Evolutionary conservation across 1,139 yeast genomes (phyloP).

Genomic region (Blastobotrys niveus): DNA sequence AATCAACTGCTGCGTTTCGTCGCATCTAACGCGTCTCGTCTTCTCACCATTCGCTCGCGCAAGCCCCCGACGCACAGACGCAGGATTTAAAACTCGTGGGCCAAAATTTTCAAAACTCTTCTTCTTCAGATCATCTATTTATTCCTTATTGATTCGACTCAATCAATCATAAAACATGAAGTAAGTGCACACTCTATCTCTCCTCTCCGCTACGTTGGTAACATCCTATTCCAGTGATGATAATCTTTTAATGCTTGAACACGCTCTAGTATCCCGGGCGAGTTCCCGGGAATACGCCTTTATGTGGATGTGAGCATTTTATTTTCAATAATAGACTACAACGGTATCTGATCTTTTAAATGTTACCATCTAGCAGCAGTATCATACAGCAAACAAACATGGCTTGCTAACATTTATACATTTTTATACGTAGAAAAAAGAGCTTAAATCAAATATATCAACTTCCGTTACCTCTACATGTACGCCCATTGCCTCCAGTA

Average conservation of each 20-base stretch:
- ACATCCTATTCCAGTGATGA: conserved; percentile 15
- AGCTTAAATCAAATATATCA: conserved; percentile 38
- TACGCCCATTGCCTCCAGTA: conserved; percentile 37
- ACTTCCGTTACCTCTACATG: conserved; percentile 44
- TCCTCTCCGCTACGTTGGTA: too few species aligned
- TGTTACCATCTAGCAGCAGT: too few species aligned
- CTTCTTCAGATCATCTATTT: too few species aligned
- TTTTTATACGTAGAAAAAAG: conserved; percentile 11
- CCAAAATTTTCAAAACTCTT: conserved; percentile 2
- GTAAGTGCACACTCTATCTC: conserved; percentile 1
- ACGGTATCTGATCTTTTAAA: conserved; percentile 84
- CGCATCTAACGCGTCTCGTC: too few species aligned
- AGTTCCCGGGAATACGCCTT: conserved; percentile 12
- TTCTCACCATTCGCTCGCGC: conserved; percentile 3
- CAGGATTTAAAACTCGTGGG: background rate
- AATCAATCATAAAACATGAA: conserved; percentile 2
- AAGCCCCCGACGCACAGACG: too few species aligned
- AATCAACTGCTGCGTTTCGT: too few species aligned
- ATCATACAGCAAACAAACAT: too few species aligned
- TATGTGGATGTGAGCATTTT: conserved; percentile 32
- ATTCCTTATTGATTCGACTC: too few species aligned
- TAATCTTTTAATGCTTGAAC: conserved; percentile 12
- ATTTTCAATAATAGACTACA: conserved; percentile 80
- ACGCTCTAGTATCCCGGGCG: conserved; percentile 15
- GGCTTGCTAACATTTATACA: too few species aligned